These are phyloP conservation scores for Hypoxylon sp. DNA, from an alignment of 2,329 filamentous ascomycete species.

Conservation along the genomic window DNA sequence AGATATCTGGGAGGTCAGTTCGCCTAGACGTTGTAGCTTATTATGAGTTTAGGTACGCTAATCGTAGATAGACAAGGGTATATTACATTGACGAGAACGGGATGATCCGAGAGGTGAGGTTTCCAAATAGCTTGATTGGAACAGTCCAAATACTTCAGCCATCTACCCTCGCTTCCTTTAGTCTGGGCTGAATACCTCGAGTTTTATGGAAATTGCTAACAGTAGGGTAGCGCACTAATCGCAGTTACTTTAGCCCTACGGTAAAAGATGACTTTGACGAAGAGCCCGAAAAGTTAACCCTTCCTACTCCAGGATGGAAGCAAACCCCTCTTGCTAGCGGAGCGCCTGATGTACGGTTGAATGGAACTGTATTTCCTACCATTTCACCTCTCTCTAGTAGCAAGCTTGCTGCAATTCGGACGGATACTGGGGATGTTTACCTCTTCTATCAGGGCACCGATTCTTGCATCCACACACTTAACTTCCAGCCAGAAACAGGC, in stretches of 20 bases:
- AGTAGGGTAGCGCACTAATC: conserved; percentile 5
- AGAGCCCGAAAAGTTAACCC: conserved; percentile 2
- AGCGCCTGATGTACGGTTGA: neutral
- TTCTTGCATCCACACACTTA: neutral
- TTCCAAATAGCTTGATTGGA: neutral
- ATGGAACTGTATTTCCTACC: neutral
- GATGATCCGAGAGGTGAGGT: conserved; percentile 14
- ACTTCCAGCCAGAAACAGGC: neutral
- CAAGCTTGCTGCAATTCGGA: conserved; percentile 17
- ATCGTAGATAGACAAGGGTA: conserved; percentile 15
- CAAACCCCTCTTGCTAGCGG: conserved; percentile 6
- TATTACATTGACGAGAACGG: conserved; percentile 11
- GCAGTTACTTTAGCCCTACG: conserved; percentile 9
- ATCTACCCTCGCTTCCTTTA: neutral
- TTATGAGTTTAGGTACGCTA: neutral
- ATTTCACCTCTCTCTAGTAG: neutral
- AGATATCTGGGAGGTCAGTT: conserved; percentile 15
- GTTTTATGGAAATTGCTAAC: neutral
- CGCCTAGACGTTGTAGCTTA: neutral
- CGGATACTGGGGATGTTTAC: conserved; percentile 5
- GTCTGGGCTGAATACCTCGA: neutral
- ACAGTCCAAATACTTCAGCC: neutral
- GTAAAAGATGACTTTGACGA: conserved; percentile 7
- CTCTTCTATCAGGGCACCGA: conserved; percentile 18
- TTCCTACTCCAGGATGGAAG: conserved; percentile 18